phyloP scores from a whole-genome alignment of 2,329 filamentous ascomycete species.

The Arthrobotrys sphaeroides region DNA sequence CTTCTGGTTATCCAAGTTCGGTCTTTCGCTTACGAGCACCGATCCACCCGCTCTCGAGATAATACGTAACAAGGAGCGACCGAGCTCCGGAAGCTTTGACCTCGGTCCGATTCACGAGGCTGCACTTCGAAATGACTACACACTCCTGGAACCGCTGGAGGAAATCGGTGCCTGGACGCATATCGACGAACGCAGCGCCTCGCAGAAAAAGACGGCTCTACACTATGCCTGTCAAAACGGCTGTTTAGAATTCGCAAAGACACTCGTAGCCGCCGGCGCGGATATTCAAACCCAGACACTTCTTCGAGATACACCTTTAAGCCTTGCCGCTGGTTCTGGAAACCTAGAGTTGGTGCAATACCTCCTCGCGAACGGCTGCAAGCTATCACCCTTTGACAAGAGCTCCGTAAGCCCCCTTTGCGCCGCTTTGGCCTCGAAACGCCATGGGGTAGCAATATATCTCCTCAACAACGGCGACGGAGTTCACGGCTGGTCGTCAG shows the following conservation, averaged over 20 bases:
- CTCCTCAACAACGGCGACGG: slow-evolving; percentile 9
- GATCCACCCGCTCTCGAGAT: slow-evolving; percentile 34
- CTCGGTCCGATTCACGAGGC: slow-evolving; percentile 46
- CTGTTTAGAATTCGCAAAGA: slow-evolving; percentile 36
- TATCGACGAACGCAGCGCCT: slow-evolving; percentile 30
- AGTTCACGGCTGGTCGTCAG: slow-evolving; percentile 9
- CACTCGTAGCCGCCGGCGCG: slow-evolving; percentile 20
- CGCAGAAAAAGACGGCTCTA: slow-evolving; percentile 38
- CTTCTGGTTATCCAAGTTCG: slow-evolving; percentile 39
- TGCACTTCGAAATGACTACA: slow-evolving; percentile 45
- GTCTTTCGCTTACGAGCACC: slow-evolving; percentile 18
- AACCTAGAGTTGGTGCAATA: slow-evolving; percentile 37
- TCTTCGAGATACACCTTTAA: slow-evolving; percentile 29
- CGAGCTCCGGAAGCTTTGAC: slow-evolving; percentile 21
- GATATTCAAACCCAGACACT: slow-evolving; percentile 22
- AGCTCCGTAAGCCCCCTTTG: slow-evolving; percentile 21
- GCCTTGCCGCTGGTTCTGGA: slow-evolving; percentile 30
- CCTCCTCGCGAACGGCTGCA: slow-evolving; percentile 7
- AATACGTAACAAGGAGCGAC: slow-evolving; percentile 30
- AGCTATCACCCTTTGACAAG: background rate
- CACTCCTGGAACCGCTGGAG: slow-evolving; percentile 28
- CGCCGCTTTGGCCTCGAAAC: slow-evolving; percentile 23
- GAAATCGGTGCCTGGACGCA: slow-evolving; percentile 24
- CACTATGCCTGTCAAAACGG: slow-evolving; percentile 52
- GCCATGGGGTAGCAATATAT: slow-evolving; percentile 17